Conservation (phyloP, 768 basidiomycete genomes). For the Solioccasus polychromus region DNA sequence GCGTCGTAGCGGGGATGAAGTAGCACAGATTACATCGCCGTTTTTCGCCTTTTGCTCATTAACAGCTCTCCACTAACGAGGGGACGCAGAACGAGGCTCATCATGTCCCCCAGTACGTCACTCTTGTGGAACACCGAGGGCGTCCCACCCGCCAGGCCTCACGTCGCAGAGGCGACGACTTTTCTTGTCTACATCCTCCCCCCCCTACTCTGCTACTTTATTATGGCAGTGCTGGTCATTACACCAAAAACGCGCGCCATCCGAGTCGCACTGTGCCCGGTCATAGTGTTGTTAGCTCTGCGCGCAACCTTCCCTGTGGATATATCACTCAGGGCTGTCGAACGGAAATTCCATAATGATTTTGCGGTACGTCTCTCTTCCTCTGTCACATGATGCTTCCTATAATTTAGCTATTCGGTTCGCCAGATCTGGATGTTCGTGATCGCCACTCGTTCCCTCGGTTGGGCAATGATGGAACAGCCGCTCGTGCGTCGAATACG, state of each 20-base stretch:
- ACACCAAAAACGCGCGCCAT: conserved; percentile 41
- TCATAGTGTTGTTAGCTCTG: conserved; percentile 42
- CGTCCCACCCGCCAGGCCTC: no score
- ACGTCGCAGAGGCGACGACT: no score
- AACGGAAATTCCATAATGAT: conserved; percentile 2
- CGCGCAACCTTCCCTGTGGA: conserved; percentile 30
- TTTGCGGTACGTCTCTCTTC: conserved; percentile 8
- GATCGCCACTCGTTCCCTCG: conserved; percentile 14
- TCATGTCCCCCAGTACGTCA: no score
- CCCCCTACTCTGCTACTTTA: conserved; percentile 43
- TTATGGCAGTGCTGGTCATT: conserved; percentile 48
- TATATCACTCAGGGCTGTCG: not conserved
- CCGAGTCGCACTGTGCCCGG: conserved; percentile 45
- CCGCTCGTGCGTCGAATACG: conserved; percentile 7
- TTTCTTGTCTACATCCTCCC: conserved; percentile 36
- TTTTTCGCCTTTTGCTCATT: no score
- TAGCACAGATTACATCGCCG: no score
- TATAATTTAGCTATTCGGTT: not conserved
- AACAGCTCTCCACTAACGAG: no score
- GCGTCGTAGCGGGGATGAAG: no score
- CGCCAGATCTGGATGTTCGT: conserved; percentile 12
- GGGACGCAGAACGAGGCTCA: no score
- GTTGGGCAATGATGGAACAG: conserved; percentile 9
- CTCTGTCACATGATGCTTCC: not conserved
- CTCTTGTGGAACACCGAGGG: no score